Base-by-base conservation (phyloP, 2,329 filamentous ascomycete species). In the Paramyrothecium roridum region DNA sequence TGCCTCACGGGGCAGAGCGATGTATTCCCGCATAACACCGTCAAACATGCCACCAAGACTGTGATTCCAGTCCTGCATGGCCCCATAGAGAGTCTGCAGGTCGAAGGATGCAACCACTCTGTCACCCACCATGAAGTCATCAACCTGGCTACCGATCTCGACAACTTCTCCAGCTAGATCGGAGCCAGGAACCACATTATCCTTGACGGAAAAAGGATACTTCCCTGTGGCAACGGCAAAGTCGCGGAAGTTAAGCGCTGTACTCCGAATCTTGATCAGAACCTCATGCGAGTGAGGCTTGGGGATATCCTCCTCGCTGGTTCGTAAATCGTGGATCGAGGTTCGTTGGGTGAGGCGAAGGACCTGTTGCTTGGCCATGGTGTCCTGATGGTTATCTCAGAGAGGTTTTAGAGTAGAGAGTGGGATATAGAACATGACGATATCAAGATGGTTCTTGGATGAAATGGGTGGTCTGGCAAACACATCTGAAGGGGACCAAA, bases 11-110 rank as follows among this genome's bases (percentile, higher is more conserved):
- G 75, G 72, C 26, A 80, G 68, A 2, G 73, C 69, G 13, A 75
- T 66, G 55, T 77, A 78, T 26, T 75, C 69, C 13, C 70, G 60
- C 16, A 81, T 60, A 1, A 75, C 69, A 1, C 79, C 78, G 48
- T 76, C 70, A 2, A 57, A 52, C 3, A 51, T 37, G 1, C 68
- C 69, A 3, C 72, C 70, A 10, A 68, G 61, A 19, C 61, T 61
- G 10, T 61, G 59, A 6, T 20, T n/a, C 55, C 47, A 63, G 47
- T 56, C 56, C 33, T 57, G 61, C 11, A 63, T 52, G n/a, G 58
- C 26, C 0, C 69, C 70, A 52, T 68, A 70, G 2, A 68, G 55
- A 20, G 59, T 60, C 7, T 52, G 55, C 3, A 59, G 52, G 55
- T 65, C 62, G 19, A 69, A 60, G 2, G 60, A 52, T 8, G 64